phyloP scores from a whole-genome alignment of 768 basidiomycete species.

The Mrakia blollopis region DNA sequence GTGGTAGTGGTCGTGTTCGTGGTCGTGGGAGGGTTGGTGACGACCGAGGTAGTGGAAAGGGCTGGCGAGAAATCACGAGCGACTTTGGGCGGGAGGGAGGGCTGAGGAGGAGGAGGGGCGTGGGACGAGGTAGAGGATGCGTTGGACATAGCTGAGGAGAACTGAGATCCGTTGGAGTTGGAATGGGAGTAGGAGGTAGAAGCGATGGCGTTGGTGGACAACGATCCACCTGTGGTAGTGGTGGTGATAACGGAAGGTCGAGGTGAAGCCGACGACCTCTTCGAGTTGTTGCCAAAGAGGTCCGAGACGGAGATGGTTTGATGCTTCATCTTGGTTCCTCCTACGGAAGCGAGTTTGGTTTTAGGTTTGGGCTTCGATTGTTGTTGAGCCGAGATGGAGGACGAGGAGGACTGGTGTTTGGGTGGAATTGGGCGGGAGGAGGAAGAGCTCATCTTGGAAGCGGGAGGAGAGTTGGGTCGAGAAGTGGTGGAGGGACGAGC shows the following conservation, averaged over 20 bases:
- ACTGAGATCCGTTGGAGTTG: neutral
- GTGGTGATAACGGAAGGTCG: slow-evolving; percentile 11
- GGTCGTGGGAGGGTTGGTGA: neutral
- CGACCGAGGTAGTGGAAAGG: neutral
- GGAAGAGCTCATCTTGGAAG: slow-evolving; percentile 3
- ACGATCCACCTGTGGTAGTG: neutral
- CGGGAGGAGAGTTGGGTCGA: neutral
- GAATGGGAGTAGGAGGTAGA: neutral
- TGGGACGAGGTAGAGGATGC: slow-evolving; percentile 7
- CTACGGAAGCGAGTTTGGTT: neutral
- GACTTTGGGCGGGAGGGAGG: neutral
- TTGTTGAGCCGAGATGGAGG: neutral
- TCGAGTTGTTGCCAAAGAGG: slow-evolving; percentile 5
- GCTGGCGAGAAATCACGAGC: slow-evolving; percentile 1
- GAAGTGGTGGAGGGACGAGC: neutral
- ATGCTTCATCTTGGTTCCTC: slow-evolving; percentile 14
- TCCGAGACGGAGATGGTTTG: slow-evolving; percentile 13
- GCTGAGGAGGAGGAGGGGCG: neutral
- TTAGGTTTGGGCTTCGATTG: neutral
- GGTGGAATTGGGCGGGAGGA: neutral
- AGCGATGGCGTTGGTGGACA: neutral
- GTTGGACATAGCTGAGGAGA: neutral
- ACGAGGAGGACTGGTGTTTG: neutral
- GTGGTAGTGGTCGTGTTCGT: neutral
- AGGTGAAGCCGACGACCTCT: slow-evolving; percentile 7